Conservation (phyloP, 805 yeast species). For the Lachancea sp. region DNA sequence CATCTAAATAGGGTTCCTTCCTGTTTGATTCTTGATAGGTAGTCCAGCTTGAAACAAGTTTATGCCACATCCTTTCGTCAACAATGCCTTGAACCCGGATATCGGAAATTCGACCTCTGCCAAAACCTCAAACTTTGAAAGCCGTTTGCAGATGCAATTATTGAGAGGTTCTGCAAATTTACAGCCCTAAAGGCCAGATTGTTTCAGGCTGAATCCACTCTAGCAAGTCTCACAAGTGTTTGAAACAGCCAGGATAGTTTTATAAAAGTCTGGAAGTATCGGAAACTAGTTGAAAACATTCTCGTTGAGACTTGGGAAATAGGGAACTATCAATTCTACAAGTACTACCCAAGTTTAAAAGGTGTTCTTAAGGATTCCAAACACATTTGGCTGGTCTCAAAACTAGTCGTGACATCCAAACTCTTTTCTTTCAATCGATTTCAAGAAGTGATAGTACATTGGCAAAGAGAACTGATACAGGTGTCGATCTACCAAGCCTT, state of each 20-base stretch:
- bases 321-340: background rate
- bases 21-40: no score
- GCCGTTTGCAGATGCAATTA: background rate
- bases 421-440: no score
- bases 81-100: background rate
- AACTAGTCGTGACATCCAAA: no score
- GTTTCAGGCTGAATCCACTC: conserved; percentile 4
- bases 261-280: conserved; percentile 12
- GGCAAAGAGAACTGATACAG: no score
- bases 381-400: no score
- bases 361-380: no score
- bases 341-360: no score
- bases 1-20: no score
- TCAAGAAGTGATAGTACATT: no score
- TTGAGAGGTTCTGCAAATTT: conserved; percentile 1
- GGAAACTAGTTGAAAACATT: conserved; percentile 12
- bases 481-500: no score
- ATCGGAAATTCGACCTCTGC: background rate
- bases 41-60: no score
- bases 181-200: background rate
- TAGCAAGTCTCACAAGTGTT: background rate
- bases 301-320: background rate
- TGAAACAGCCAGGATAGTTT: conserved; percentile 2
- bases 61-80: background rate
- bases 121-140: conserved; percentile 5